phyloP scores from a whole-genome alignment of 345 rosid genomes.

The Brassica juncea region DNA sequence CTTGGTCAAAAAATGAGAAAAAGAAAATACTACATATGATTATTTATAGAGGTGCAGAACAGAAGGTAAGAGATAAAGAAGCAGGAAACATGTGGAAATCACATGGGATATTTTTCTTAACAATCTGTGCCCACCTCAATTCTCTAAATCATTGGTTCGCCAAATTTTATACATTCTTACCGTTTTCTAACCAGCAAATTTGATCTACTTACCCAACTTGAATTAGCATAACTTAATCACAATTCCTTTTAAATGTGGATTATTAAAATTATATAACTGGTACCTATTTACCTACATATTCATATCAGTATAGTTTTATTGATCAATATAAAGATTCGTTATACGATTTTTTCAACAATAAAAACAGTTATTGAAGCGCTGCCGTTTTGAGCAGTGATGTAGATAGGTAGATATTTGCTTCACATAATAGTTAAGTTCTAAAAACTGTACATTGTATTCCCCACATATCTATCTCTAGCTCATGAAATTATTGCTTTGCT shows the following conservation, averaged over 20 bases:
- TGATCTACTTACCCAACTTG: background rate
- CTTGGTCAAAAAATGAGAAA: background rate
- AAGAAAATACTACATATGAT: background rate
- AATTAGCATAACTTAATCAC: background rate
- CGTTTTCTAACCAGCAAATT: conserved; percentile 16
- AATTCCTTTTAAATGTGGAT: background rate
- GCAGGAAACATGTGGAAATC: conserved; percentile 41
- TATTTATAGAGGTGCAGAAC: conserved; percentile 8
- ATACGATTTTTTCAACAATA: background rate
- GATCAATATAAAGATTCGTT: background rate
- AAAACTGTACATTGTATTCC: background rate
- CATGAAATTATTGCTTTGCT: conserved; percentile 2
- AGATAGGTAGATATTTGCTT: background rate
- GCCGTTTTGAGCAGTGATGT: background rate
- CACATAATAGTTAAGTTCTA: background rate
- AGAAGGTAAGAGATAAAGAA: conserved; percentile 32
- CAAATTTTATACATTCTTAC: conserved; percentile 18
- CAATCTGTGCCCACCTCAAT: conserved; percentile 41
- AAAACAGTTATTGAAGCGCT: background rate
- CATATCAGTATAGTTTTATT: background rate
- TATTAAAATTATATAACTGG: background rate
- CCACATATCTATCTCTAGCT: background rate
- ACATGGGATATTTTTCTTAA: conserved; percentile 43
- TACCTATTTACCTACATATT: background rate
- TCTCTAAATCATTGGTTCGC: conserved; percentile 28